These are phyloP conservation scores for Scytalidium lignicola DNA, from an alignment of 2,329 filamentous ascomycete species.

Conservation along the genomic window DNA sequence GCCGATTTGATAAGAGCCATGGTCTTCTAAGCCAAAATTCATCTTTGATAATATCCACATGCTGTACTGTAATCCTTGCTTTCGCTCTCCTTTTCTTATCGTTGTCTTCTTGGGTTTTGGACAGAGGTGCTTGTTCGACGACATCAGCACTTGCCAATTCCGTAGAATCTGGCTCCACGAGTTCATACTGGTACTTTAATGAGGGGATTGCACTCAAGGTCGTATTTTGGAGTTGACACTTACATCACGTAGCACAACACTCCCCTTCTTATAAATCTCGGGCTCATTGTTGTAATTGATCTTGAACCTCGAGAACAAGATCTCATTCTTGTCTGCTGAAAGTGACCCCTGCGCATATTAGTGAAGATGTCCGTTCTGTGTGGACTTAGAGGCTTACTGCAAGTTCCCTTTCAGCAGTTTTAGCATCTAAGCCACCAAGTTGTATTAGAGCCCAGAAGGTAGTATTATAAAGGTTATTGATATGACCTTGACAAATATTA, in stretches of 20 bases:
- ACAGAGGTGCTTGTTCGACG: conserved; percentile 50
- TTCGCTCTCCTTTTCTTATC: conserved; percentile 77
- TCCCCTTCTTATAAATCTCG: conserved; percentile 90
- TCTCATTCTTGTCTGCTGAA: conserved; percentile 89
- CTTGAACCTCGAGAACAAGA: conserved; percentile 79
- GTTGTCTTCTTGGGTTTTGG: conserved; percentile 78
- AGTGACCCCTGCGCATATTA: conserved; percentile 61
- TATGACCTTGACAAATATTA: conserved; percentile 60
- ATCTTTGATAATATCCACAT: conserved; percentile 92
- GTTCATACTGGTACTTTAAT: conserved; percentile 53
- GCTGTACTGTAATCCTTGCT: conserved; percentile 73
- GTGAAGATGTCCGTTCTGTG: conserved; percentile 13
- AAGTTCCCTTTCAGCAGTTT: conserved; percentile 75
- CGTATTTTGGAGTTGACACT: too few species aligned
- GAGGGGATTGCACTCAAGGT: not conserved
- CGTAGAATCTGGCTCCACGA: conserved; percentile 50
- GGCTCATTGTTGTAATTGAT: conserved; percentile 98
- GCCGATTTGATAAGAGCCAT: conserved; percentile 74
- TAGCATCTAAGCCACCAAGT: conserved; percentile 66
- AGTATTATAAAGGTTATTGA: conserved; percentile 98
- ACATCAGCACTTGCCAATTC: conserved; percentile 42
- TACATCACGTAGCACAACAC: conserved; percentile 73
- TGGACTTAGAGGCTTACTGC: conserved; percentile 46
- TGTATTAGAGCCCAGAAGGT: conserved; percentile 90
- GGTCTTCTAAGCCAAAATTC: conserved; percentile 87